Evolutionary conservation across 1,284 basidiomycete species (phyloP).

Genomic region (Lignosus rhinocerotis): DNA sequence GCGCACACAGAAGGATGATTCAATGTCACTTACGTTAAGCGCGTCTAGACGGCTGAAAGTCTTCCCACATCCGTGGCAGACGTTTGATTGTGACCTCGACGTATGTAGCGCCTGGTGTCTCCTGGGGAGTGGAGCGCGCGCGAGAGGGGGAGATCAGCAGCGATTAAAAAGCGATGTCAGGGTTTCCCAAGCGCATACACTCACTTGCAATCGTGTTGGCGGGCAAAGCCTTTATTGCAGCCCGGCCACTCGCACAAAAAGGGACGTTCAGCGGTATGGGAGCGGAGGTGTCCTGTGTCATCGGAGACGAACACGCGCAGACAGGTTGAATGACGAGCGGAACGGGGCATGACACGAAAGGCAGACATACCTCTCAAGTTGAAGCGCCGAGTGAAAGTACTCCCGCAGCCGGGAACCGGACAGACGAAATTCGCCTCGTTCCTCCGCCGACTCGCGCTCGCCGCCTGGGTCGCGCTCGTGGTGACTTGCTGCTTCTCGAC

Average conservation of each 20-base stretch:
- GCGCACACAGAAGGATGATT: slow-evolving; percentile 2
- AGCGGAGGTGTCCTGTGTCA: slow-evolving; percentile 81
- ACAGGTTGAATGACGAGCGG: slow-evolving; percentile 14
- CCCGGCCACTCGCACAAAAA: slow-evolving; percentile 93
- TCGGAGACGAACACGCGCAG: slow-evolving; percentile 9
- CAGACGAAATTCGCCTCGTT: slow-evolving; percentile 92
- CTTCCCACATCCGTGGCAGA: slow-evolving; percentile 91
- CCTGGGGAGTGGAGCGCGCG: slow-evolving; percentile 38
- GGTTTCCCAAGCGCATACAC: slow-evolving; percentile 34
- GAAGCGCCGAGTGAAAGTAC: slow-evolving; percentile 89
- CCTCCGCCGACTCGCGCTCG: slow-evolving; percentile 84
- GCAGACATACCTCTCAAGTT: slow-evolving; percentile 69
- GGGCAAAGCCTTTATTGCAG: slow-evolving; percentile 92
- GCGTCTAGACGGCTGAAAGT: slow-evolving; percentile 93
- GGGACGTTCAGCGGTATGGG: slow-evolving; percentile 95
- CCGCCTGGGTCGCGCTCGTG: slow-evolving; percentile 91
- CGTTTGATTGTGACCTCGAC: slow-evolving; percentile 80
- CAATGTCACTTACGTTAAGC: slow-evolving; percentile 72
- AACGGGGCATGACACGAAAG: slow-evolving; percentile 4
- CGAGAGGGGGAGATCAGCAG: slow-evolving; percentile 11
- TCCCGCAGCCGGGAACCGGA: slow-evolving; percentile 93
- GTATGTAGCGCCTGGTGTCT: slow-evolving; percentile 88
- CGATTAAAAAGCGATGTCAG: slow-evolving; percentile 12
- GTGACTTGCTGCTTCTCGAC: slow-evolving; percentile 94
- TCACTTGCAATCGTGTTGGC: slow-evolving; percentile 95